Evolutionary conservation across 805 yeast genomes (phyloP), one percentile per base, ranked within the genome.

Genomic region (Debaryomyces castellii): DNA sequence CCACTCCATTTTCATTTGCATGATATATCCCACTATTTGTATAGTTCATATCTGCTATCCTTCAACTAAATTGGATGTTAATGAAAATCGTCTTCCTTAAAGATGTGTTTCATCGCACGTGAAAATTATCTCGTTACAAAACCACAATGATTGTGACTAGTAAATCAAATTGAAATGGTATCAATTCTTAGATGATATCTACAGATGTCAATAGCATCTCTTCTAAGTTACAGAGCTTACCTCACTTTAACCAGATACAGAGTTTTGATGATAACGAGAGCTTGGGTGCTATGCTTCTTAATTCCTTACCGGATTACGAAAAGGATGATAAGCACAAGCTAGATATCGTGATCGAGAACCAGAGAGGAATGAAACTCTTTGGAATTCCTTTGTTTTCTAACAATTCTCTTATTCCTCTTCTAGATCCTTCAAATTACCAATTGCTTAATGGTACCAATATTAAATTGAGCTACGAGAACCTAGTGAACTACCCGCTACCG

Each of bases 361-460:
- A 80, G 55, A 63, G 85, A 18, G 85, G 85, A 0, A 55, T 75
- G 41, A 76, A 74, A 39, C 30, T 77, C 11, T 74, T 78, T 57
- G 84, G 83, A 2, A 74, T 76, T 2, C 81, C 82, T 2, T 47
- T 77, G 39, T 80, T 70, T 51, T 67, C 77, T 28, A 63, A 68
- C 35, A 68, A 74, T 36, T 68, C 81, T 1, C 60, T 80, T 32
- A 45, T 79, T 5, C 77, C 80, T 2, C 58, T 75, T 0, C 40
- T 79, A 3, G 85, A 80, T 51, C 85, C 83, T 2, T 72, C 80
- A 1, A 66, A 63, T 46, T 78, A 57, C 49, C 81, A 76, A 55
- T 67, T 72, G 23, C 46, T 77, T 12, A 60, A 67, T 28, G 82
- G 82, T 1, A 54, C 59, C 3, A 56, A 62, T 16, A 53, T 79